Evolutionary conservation across 176 grass and related monocot genomes (phyloP).

Genomic region (Chrysopogon serrulatus): DNA sequence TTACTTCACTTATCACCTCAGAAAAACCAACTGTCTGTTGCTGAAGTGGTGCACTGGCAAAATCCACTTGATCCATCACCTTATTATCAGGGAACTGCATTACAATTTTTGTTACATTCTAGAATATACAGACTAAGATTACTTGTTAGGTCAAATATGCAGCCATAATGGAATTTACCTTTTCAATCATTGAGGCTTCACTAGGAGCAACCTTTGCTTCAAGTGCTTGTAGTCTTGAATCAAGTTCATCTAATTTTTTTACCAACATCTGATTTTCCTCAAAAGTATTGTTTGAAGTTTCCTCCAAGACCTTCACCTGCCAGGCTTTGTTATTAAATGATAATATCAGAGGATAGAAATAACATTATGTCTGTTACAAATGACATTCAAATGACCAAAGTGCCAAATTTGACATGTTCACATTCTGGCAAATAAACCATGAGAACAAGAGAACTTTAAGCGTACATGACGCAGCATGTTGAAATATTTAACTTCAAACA

Average conservation of each 20-base stretch:
- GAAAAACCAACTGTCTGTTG: constrained; percentile 9
- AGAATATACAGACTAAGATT: background rate
- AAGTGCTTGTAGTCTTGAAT: constrained; percentile 59
- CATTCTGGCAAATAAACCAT: constrained; percentile 9
- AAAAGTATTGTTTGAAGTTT: constrained; percentile 41
- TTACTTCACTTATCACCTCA: background rate
- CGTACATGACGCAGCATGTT: background rate
- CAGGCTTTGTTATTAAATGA: constrained; percentile 71
- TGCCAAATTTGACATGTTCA: constrained; percentile 17
- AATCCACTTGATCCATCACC: constrained; percentile 11
- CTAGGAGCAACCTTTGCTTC: constrained; percentile 44
- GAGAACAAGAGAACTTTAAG: background rate
- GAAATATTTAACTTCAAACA: background rate
- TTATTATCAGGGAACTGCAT: constrained; percentile 17
- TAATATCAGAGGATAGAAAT: constrained; percentile 60
- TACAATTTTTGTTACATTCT: constrained; percentile 11
- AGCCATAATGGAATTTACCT: constrained; percentile 21
- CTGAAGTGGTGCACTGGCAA: constrained; percentile 1
- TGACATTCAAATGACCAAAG: background rate
- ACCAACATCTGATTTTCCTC: constrained; percentile 53
- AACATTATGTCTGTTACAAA: constrained; percentile 1
- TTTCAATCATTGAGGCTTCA: constrained; percentile 30
- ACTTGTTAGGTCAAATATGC: background rate
- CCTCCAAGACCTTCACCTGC: constrained; percentile 84
- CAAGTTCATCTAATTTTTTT: constrained; percentile 50